A percentile compares a stretch with the other conserved stretches of the same genome.
phyloP scores from a whole-genome alignment of 2,329 filamentous ascomycete genomes.

The Pseudogymnoascus sp. region DNA sequence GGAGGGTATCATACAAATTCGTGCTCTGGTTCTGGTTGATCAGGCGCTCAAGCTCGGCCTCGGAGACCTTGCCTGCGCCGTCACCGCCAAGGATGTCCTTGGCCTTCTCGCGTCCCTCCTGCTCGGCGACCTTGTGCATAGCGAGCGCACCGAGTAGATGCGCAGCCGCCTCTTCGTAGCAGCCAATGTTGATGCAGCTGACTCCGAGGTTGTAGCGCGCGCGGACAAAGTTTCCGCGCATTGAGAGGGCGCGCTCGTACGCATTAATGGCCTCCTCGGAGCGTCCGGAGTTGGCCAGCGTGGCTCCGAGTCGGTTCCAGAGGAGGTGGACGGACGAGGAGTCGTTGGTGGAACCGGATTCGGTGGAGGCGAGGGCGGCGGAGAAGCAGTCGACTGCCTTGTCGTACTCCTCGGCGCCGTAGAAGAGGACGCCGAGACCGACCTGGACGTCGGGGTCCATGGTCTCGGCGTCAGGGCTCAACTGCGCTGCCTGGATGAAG shows the following conservation, averaged over 20 bases:
- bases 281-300: constrained; percentile 86
- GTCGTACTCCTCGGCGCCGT: constrained; percentile 94
- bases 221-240: constrained; percentile 93
- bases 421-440: constrained; percentile 91
- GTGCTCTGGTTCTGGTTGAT: constrained; percentile 93
- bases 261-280: constrained; percentile 94
- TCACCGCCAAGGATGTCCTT: constrained; percentile 62
- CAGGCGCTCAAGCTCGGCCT: constrained; percentile 76
- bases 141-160: constrained; percentile 85
- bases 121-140: constrained; percentile 93
- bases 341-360: constrained; percentile 76
- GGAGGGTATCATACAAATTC: constrained; percentile 88
- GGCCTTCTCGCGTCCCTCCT: constrained; percentile 73
- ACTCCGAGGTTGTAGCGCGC: constrained; percentile 96
- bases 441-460: constrained; percentile 99
- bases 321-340: constrained; percentile 83
- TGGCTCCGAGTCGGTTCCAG: constrained; percentile 95
- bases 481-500: constrained; percentile 86
- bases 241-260: constrained; percentile 83
- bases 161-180: constrained; percentile 84
- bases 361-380: constrained; percentile 76
- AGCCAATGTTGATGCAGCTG: constrained; percentile 94
- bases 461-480: constrained; percentile 83
- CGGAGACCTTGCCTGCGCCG: constrained; percentile 44
- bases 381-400: constrained; percentile 99